These are phyloP conservation scores for Plantago lanceolata DNA, from an alignment of 305 asterid species.

Conservation along the genomic window DNA sequence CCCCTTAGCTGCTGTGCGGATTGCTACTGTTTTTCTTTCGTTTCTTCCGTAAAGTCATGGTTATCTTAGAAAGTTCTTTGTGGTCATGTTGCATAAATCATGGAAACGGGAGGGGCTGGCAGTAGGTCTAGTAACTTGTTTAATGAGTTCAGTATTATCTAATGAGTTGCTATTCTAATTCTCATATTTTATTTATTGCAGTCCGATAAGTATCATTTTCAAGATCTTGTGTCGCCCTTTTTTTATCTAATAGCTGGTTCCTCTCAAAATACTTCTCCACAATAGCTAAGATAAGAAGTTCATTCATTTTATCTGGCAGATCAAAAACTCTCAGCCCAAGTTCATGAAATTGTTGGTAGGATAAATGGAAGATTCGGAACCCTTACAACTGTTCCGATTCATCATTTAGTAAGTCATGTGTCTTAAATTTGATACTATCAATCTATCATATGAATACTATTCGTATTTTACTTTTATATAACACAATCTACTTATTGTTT, in stretches of 20 bases:
- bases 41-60: neutral
- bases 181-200: too few relatives aligned
- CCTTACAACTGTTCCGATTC: constrained; percentile 59
- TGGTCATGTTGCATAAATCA: too few relatives aligned
- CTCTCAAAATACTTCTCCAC: neutral
- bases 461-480: constrained; percentile 16
- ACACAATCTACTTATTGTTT: constrained; percentile 26
- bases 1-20: neutral
- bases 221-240: too few relatives aligned
- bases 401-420: constrained; percentile 45
- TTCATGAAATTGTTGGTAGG: constrained; percentile 68
- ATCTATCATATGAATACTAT: constrained; percentile 10
- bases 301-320: constrained; percentile 32
- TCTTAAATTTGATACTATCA: constrained; percentile 12
- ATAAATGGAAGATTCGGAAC: constrained; percentile 63
- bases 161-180: too few relatives aligned
- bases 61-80: neutral
- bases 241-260: neutral
- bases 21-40: neutral
- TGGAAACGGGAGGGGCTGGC: too few relatives aligned
- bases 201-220: too few relatives aligned
- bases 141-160: too few relatives aligned
- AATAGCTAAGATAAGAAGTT: neutral
- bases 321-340: constrained; percentile 58
- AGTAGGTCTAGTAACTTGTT: too few relatives aligned